Conservation (phyloP, 73 alveolate species). For the Paramecium octaurelia region DNA sequence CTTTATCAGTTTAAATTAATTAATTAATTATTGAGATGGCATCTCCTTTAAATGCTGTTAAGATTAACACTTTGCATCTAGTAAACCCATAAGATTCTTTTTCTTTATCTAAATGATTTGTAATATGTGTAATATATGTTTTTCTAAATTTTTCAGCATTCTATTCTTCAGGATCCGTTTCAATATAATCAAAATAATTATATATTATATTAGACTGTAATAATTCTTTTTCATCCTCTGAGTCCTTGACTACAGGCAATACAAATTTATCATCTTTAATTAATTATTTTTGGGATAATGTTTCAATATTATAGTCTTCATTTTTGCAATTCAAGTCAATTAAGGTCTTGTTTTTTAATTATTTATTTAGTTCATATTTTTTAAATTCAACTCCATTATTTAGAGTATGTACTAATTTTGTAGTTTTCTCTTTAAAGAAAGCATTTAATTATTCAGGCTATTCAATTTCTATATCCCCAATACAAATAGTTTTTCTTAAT, state of each 20-base stretch:
- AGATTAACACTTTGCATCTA: conserved; percentile 47
- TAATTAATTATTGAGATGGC: conserved; percentile 40
- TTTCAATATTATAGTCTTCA: conserved; percentile 43
- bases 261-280: neutral
- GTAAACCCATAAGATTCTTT: conserved; percentile 48
- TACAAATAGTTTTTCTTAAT: neutral
- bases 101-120: conserved; percentile 1
- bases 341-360: neutral
- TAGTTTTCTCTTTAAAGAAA: conserved; percentile 1
- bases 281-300: neutral
- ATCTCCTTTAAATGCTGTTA: conserved; percentile 63
- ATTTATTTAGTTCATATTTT: neutral
- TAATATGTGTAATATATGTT: conserved; percentile 21
- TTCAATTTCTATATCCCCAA: neutral
- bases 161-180: conserved; percentile 51
- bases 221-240: neutral
- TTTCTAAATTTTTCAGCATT: conserved; percentile 31
- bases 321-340: neutral
- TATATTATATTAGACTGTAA: neutral
- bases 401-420: neutral
- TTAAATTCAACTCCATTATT: conserved; percentile 49
- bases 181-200: conserved; percentile 41
- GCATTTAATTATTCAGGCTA: neutral
- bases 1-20: conserved; percentile 17
- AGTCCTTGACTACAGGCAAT: neutral